These are phyloP conservation scores for Dendrobium huoshanense DNA, from an alignment of 106 monocot genomes.

Conservation along the genomic window DNA sequence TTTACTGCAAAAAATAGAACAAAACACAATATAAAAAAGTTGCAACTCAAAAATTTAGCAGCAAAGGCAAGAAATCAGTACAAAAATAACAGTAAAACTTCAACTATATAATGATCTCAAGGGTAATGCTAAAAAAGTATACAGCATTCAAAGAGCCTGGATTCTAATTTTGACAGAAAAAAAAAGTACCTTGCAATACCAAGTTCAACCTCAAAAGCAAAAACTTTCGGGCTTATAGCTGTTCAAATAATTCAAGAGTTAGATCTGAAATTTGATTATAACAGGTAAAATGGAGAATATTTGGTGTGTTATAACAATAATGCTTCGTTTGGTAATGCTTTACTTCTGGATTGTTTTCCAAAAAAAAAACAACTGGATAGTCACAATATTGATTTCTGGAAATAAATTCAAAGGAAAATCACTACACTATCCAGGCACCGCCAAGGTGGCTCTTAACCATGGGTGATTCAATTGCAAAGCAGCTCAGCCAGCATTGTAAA, in stretches of 20 bases:
- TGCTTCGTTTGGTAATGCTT: not conserved
- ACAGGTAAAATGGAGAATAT: not conserved
- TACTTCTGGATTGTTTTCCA: not conserved
- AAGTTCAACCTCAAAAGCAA: conserved; percentile 47
- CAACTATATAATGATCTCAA: not conserved
- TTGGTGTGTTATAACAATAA: not conserved
- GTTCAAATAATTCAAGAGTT: conserved; percentile 17
- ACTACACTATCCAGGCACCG: not conserved
- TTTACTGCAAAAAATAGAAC: conserved; percentile 53
- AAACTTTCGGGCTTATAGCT: conserved; percentile 58
- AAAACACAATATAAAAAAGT: conserved; percentile 7
- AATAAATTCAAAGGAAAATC: conserved; percentile 1
- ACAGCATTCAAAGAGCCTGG: not conserved
- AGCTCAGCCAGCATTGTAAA: not conserved
- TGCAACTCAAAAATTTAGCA: not conserved
- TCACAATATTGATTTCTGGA: not conserved
- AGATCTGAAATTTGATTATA: not conserved
- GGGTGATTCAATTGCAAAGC: not conserved
- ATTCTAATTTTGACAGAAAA: not conserved
- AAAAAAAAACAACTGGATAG: not conserved
- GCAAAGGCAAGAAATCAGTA: not conserved
- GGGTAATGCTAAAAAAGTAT: not conserved
- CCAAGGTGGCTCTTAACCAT: not conserved
- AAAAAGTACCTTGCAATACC: conserved; percentile 49
- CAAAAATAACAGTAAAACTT: not conserved